These are phyloP conservation scores for Penicillium egyptiacum DNA, from an alignment of 495 filamentous ascomycete species.

Conservation along the genomic window DNA sequence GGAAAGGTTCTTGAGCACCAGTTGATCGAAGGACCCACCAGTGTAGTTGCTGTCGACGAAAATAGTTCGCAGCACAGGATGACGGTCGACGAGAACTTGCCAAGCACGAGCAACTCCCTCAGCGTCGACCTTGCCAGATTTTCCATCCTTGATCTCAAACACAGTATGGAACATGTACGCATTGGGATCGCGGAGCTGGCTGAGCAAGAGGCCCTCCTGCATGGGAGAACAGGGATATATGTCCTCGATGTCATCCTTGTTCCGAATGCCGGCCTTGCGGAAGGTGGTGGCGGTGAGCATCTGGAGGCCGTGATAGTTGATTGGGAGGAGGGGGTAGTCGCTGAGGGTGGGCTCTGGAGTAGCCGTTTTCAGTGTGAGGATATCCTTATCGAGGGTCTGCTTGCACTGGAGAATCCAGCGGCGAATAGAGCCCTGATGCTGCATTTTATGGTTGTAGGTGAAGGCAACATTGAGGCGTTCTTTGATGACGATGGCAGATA, in stretches of 20 bases:
- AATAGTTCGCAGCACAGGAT: conserved; percentile 54
- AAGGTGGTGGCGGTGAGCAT: conserved; percentile 45
- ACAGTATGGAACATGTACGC: conserved; percentile 50
- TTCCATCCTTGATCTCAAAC: conserved; percentile 42
- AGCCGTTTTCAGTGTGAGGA: conserved; percentile 48
- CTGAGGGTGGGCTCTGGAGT: conserved; percentile 58
- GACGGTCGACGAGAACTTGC: conserved; percentile 53
- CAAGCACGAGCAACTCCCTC: conserved; percentile 49
- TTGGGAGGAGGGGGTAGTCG: conserved; percentile 63
- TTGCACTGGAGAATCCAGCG: conserved; percentile 63
- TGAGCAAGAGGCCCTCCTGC: conserved; percentile 66
- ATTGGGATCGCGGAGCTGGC: conserved; percentile 53
- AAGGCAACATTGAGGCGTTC: conserved; percentile 61
- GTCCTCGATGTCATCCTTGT: conserved; percentile 51
- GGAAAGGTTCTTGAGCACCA: conserved; percentile 47
- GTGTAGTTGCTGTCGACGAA: conserved; percentile 56
- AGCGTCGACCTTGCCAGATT: conserved; percentile 34
- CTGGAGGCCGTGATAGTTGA: conserved; percentile 56
- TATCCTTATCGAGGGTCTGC: conserved; percentile 54
- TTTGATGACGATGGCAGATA: conserved; percentile 58
- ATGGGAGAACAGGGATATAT: conserved; percentile 65
- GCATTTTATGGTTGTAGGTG: conserved; percentile 59
- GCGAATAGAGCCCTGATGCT: conserved; percentile 54
- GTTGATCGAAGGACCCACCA: conserved; percentile 54
- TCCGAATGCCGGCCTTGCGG: conserved; percentile 47